Evolutionary conservation across 495 filamentous ascomycete genomes (phyloP), one percentile per base, ranked within the genome.

Genomic region (Diplogelasinospora grovesii): DNA sequence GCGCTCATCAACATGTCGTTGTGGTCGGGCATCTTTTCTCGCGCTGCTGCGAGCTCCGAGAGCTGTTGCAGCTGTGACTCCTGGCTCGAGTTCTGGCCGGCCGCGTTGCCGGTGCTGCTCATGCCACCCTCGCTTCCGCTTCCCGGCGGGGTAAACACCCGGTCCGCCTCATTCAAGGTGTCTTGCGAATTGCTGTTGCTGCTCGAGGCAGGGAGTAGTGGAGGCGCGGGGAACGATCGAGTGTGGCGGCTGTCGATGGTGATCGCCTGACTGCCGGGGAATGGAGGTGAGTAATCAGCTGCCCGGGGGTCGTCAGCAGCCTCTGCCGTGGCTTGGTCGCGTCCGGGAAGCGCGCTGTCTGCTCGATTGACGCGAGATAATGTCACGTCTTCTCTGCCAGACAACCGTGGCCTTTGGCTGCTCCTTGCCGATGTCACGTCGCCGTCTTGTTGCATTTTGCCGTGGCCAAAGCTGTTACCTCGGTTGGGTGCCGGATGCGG

Each of bases 11-110:
- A 60, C 22, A 32, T 20, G 16, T 52, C 44, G 36, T 31, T 41
- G 41, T n/a, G n/a, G n/a, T 64, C 59, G 8, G 46, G 56, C 43
- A 74, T 61, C 36, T 64, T 69, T 43, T 67, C 59, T 54, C 69
- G 72, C 16, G 65, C 60, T 15, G 73, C 71, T 14, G 73, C 73
- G 27, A 74, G 56, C 38, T 74, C 69, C 11, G 73, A 75, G 2
- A 77, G 54, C 45, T 73, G 72, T 24, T 71, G 54, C 27, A 75
- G 51, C 42, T 74, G 71, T 7, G 66, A 73, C 21, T 67, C 63
- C 44, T 69, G 66, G 44, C 64, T 70, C 27, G 66, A 68, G 23
- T 46, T 50, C 36, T 56, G 60, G 25, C 41, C 50, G 43, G 60
- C 62, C 28, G 47, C 53, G 33, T 53, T 48, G 18, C 45, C 54